Evolutionary conservation across 768 basidiomycete species (phyloP).

Genomic region (Suillus americanus): DNA sequence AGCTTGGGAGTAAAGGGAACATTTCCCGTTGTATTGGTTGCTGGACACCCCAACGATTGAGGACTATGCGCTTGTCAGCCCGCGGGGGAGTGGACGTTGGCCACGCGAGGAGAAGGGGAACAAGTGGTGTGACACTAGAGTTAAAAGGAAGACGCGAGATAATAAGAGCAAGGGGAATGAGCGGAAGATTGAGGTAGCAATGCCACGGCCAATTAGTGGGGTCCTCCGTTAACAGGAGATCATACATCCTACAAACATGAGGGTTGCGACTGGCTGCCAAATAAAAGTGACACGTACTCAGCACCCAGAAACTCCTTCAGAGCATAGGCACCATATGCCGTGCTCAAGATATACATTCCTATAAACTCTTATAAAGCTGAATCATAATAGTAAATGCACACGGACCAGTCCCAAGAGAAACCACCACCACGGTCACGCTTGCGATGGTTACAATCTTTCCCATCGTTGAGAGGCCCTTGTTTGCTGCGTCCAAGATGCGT

Average conservation of each 20-base stretch:
- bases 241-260: constrained; percentile 49
- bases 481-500: constrained; percentile 48
- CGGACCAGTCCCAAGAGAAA: constrained; percentile 64
- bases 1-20: constrained; percentile 35
- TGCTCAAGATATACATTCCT: constrained; percentile 52
- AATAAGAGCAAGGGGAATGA: constrained; percentile 68
- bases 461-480: constrained; percentile 46
- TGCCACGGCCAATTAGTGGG: constrained; percentile 74
- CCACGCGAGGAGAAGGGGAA: constrained; percentile 28
- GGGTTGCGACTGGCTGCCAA: background rate
- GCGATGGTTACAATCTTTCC: constrained; percentile 55
- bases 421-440: constrained; percentile 48
- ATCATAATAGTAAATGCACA: constrained; percentile 11
- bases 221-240: constrained; percentile 64
- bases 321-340: constrained; percentile 74
- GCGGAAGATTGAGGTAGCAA: constrained; percentile 71
- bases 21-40: constrained; percentile 12
- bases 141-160: constrained; percentile 52
- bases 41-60: constrained; percentile 9
- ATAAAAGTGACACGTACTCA: constrained; percentile 43
- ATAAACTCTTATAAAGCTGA: constrained; percentile 31
- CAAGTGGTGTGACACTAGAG: constrained; percentile 23
- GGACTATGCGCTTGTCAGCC: constrained; percentile 7
- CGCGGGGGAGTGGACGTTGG: constrained; percentile 29
- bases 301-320: constrained; percentile 66